phyloP scores from a whole-genome alignment of 768 basidiomycete species.

The Saitozyma podzolica region DNA sequence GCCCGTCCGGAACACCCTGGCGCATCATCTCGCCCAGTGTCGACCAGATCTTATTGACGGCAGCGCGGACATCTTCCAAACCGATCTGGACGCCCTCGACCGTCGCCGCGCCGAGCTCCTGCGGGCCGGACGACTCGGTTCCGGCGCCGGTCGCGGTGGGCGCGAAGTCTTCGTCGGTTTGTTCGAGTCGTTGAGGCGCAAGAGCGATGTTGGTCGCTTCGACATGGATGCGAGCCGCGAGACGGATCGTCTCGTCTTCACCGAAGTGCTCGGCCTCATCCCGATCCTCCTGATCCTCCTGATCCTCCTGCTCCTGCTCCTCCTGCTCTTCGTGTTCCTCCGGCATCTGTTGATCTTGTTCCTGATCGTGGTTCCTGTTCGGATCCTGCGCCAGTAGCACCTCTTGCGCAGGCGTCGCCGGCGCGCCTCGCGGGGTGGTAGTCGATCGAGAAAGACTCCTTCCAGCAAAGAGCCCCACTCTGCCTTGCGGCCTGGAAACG shows the following conservation, averaged over 20 bases:
- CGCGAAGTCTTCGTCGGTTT: background rate
- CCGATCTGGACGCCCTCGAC: no score
- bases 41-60: constrained; percentile 20
- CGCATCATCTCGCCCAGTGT: constrained; percentile 27
- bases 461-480: background rate
- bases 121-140: background rate
- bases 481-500: background rate
- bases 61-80: no score
- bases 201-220: background rate
- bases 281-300: background rate
- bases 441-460: constrained; percentile 1
- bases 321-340: constrained; percentile 3
- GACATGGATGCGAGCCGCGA: background rate
- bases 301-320: background rate
- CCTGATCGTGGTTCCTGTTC: background rate
- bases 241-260: constrained; percentile 1
- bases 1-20: constrained; percentile 5
- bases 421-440: background rate
- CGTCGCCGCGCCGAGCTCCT: no score
- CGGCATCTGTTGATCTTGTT: constrained; percentile 4
- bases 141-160: background rate
- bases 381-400: constrained; percentile 3
- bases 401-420: constrained; percentile 4
- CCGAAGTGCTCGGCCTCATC: background rate
- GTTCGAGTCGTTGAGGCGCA: background rate